phyloP scores from a whole-genome alignment of 2,329 filamentous ascomycete species.

The Xylariaceae sp. region DNA sequence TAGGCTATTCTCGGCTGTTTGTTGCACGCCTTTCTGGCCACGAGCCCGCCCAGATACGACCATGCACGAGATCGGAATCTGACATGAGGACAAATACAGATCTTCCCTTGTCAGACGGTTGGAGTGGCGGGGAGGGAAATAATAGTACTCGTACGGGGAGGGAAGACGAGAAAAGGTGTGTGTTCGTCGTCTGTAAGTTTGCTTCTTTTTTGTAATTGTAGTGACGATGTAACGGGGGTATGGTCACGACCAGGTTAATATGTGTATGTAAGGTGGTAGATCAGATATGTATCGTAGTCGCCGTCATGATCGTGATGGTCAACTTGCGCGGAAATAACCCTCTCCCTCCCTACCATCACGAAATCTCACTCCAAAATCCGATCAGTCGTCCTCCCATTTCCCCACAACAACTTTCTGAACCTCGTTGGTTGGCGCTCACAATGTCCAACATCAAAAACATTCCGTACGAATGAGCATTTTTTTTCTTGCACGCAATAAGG shows the following conservation, averaged over 20 bases:
- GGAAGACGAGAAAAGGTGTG: neutral
- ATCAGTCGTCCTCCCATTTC: neutral
- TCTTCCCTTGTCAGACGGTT: constrained; percentile 20
- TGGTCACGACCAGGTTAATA: too few species aligned
- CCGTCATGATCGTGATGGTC: neutral
- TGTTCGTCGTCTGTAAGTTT: neutral
- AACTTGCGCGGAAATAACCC: neutral
- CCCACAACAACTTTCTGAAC: too few species aligned
- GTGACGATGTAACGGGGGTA: too few species aligned
- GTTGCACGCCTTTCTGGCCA: constrained; percentile 14
- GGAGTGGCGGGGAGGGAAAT: constrained; percentile 3
- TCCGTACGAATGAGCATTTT: constrained; percentile 1
- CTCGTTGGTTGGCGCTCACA: constrained; percentile 11
- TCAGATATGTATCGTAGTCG: neutral
- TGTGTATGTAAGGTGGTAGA: too few species aligned
- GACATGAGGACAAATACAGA: constrained; percentile 22
- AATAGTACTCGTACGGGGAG: neutral
- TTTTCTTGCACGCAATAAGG: constrained; percentile 6
- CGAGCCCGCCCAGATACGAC: constrained; percentile 18
- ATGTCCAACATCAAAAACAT: constrained; percentile 7
- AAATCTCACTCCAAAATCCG: neutral
- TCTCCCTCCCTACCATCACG: too few species aligned
- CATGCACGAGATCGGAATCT: constrained; percentile 27
- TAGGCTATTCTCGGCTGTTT: constrained; percentile 8
- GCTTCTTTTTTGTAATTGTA: neutral